These are phyloP conservation scores for Xylariaceae sp. DNA, from an alignment of 2,329 filamentous ascomycete genomes.

Conservation along the genomic window DNA sequence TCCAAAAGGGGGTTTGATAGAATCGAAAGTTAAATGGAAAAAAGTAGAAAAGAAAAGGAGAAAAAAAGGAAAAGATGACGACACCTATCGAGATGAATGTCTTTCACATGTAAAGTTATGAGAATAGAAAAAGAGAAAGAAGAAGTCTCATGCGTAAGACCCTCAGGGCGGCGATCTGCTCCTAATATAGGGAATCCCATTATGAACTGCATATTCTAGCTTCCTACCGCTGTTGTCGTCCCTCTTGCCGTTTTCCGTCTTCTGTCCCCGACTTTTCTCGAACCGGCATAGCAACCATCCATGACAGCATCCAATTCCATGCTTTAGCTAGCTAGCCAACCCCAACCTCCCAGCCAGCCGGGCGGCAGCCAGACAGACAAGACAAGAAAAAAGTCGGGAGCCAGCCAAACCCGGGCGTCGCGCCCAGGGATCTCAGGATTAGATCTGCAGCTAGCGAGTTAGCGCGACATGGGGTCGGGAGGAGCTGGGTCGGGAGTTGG, in stretches of 20 bases:
- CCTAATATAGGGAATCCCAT: slow-evolving; percentile 17
- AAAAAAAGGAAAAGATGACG: slow-evolving; percentile 16
- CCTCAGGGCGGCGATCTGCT: slow-evolving; percentile 15
- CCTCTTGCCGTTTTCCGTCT: no score
- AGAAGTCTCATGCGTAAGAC: slow-evolving; percentile 9
- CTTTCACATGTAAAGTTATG: slow-evolving; percentile 5
- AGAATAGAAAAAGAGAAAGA: slow-evolving; percentile 4
- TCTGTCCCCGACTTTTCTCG: no score
- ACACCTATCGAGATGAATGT: slow-evolving; percentile 17
- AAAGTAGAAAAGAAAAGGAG: slow-evolving; percentile 17
- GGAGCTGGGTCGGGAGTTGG: background rate
- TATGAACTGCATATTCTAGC: background rate
- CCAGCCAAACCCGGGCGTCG: no score
- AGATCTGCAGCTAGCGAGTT: slow-evolving; percentile 30
- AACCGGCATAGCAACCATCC: no score
- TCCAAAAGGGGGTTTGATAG: background rate
- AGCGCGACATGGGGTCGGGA: slow-evolving; percentile 20
- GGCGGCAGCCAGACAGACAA: no score
- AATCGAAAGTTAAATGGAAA: slow-evolving; percentile 10
- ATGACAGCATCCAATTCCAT: no score
- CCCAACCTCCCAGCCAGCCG: no score
- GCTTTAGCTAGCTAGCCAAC: no score
- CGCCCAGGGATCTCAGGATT: background rate
- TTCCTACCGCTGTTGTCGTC: no score
- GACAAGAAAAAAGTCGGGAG: no score